These are phyloP conservation scores for Nymphaea colorata DNA, from an alignment of 164 flowering plant species.

Conservation along the genomic window DNA sequence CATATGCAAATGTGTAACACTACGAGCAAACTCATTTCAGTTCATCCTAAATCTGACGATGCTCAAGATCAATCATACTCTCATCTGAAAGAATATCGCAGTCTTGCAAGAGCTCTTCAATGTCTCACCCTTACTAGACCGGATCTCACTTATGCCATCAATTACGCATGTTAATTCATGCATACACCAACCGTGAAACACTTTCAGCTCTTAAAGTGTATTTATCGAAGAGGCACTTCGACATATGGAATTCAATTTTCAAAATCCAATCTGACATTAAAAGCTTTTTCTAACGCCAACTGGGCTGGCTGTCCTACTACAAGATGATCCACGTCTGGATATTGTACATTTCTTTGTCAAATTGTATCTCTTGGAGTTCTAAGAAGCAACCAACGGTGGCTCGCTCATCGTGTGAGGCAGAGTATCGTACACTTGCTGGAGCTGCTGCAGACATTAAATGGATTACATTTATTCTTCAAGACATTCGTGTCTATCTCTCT, in stretches of 20 bases:
- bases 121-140: neutral
- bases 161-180: neutral
- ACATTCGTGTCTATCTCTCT: neutral
- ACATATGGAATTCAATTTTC: neutral
- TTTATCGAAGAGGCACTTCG: neutral
- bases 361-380: neutral
- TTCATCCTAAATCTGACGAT: neutral
- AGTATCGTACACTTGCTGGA: neutral
- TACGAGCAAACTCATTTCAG: neutral
- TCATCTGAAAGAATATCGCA: neutral
- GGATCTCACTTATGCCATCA: conserved; percentile 1
- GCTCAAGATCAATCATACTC: neutral
- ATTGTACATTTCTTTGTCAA: neutral
- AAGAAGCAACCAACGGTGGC: conserved; percentile 1
- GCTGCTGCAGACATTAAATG: neutral
- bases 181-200: neutral
- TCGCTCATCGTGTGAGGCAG: neutral
- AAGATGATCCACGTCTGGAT: neutral
- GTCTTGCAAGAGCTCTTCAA: neutral
- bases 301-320: neutral
- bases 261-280: neutral
- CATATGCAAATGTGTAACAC: neutral
- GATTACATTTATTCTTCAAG: neutral
- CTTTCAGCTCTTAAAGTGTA: neutral
- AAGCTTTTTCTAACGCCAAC: neutral